A percentile compares a stretch with the other conserved stretches of the same genome.
phyloP scores from a whole-genome alignment of 2,329 filamentous ascomycete species.

The Fusarium mundagurra region DNA sequence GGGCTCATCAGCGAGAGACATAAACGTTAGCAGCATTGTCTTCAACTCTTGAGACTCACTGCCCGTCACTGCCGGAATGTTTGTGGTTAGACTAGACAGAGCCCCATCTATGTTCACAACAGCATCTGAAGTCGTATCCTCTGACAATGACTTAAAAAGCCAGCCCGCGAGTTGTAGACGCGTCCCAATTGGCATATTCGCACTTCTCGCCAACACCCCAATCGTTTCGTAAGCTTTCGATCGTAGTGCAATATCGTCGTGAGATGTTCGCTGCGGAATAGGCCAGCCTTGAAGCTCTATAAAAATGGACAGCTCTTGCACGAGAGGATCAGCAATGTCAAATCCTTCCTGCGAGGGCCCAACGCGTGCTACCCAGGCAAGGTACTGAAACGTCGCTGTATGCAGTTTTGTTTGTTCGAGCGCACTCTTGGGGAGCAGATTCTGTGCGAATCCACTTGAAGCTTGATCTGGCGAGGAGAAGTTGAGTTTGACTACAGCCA shows the following conservation, averaged over 20 bases:
- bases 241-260: conserved; percentile 73
- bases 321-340: conserved; percentile 73
- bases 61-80: conserved; percentile 51
- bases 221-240: conserved; percentile 91
- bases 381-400: conserved; percentile 83
- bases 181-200: conserved; percentile 64
- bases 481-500: conserved; percentile 74
- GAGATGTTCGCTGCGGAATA: conserved; percentile 64
- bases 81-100: conserved; percentile 74
- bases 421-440: conserved; percentile 58
- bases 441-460: conserved; percentile 14
- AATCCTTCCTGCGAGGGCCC: conserved; percentile 69
- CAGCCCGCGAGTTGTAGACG: conserved; percentile 70
- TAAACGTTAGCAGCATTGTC: conserved; percentile 73
- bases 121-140: conserved; percentile 79
- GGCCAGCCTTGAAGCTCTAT: conserved; percentile 89
- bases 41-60: conserved; percentile 51
- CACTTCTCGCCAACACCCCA: conserved; percentile 77
- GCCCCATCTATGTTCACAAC: conserved; percentile 91
- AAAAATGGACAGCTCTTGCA: conserved; percentile 76
- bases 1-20: conserved; percentile 61
- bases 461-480: conserved; percentile 54
- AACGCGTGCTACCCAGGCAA: conserved; percentile 86
- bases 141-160: conserved; percentile 84
- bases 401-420: conserved; percentile 83